Conservation (phyloP, 2,329 filamentous ascomycete genomes). For the Colletotrichum trifolii region DNA sequence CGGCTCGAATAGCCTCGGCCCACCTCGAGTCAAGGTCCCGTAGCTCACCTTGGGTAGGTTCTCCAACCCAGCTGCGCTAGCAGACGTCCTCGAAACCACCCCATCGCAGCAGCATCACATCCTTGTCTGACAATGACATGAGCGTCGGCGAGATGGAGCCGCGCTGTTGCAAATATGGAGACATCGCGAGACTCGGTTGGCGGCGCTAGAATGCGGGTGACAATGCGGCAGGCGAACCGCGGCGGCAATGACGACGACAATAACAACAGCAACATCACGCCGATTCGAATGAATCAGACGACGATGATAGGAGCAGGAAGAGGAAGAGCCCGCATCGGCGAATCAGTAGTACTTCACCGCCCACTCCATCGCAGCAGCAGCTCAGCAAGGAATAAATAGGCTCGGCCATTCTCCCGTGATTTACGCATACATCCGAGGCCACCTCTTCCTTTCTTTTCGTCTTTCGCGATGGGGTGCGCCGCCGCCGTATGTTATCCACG, state of each 20-base stretch:
- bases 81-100: slow-evolving; percentile 43
- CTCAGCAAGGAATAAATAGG: slow-evolving; percentile 47
- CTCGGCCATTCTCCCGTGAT: slow-evolving; percentile 47
- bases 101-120: slow-evolving; percentile 40
- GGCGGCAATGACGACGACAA: neutral
- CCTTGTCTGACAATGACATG: neutral
- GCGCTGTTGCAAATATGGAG: no score
- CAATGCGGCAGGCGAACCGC: neutral
- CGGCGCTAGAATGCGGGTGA: slow-evolving; percentile 17
- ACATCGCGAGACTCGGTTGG: slow-evolving; percentile 6
- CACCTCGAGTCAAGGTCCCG: slow-evolving; percentile 53
- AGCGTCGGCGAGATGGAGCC: no score
- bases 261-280: slow-evolving; percentile 1
- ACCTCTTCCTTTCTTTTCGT: slow-evolving; percentile 3
- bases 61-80: slow-evolving; percentile 45
- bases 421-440: no score
- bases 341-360: slow-evolving; percentile 44
- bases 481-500: neutral
- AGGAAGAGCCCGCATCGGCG: slow-evolving; percentile 44
- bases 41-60: slow-evolving; percentile 56
- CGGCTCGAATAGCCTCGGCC: slow-evolving; percentile 43
- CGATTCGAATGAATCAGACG: neutral
- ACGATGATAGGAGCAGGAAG: slow-evolving; percentile 25
- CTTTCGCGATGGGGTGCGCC: neutral
- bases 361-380: slow-evolving; percentile 46